phyloP scores from a whole-genome alignment of 2,329 filamentous ascomycete genomes.

The Pseudofabraea citricarpa region DNA sequence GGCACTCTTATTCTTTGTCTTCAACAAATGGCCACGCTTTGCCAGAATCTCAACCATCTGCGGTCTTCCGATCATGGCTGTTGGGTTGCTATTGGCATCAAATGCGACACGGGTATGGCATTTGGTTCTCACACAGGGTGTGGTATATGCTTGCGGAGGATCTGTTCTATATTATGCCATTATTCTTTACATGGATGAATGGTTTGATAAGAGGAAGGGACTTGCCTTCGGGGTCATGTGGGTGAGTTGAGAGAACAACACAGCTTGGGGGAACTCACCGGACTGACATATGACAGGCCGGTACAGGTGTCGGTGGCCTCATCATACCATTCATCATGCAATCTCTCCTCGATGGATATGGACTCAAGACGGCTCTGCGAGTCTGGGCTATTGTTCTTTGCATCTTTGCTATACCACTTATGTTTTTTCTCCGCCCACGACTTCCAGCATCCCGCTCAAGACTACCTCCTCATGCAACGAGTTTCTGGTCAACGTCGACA shows the following conservation, averaged over 20 bases:
- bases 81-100: conserved; percentile 31
- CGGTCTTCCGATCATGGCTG: conserved; percentile 31
- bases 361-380: conserved; percentile 32
- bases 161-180: conserved; percentile 31
- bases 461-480: not conserved
- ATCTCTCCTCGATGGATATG: conserved; percentile 33
- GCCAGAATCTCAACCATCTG: conserved; percentile 14
- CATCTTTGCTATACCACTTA: conserved; percentile 31
- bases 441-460: conserved; percentile 9
- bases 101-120: conserved; percentile 34
- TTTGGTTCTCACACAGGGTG: conserved; percentile 37
- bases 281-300: conserved; percentile 14
- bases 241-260: conserved; percentile 18
- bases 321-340: conserved; percentile 30
- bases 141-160: conserved; percentile 35
- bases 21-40: conserved; percentile 23
- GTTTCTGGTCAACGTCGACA: conserved; percentile 37
- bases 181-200: conserved; percentile 36
- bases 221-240: conserved; percentile 44
- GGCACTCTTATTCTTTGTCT: not conserved
- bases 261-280: not conserved
- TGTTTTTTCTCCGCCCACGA: conserved; percentile 12
- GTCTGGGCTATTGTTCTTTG: conserved; percentile 33
- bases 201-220: conserved; percentile 38
- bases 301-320: conserved; percentile 4